These are phyloP conservation scores for Erodium texanum DNA, from an alignment of 441 rosid genomes.

Conservation along the genomic window DNA sequence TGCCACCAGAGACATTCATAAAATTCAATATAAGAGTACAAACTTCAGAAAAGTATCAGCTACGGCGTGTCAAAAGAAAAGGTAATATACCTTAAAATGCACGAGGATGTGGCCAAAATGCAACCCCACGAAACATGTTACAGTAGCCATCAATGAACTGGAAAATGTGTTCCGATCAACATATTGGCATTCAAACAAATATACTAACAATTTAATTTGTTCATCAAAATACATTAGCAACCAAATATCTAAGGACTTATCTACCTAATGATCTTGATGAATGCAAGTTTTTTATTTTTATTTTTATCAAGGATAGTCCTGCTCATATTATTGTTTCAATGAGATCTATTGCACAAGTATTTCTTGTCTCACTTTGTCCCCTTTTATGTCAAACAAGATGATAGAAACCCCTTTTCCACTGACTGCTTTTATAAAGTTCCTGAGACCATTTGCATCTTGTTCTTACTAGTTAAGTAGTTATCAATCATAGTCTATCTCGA, in stretches of 20 bases:
- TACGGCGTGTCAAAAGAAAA: not conserved
- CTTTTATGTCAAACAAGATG: not conserved
- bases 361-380: not conserved
- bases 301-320: not conserved
- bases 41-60: constrained; percentile 5
- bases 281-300: not conserved
- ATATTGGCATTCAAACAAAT: constrained; percentile 5
- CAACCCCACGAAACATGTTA: constrained; percentile 49
- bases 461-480: not conserved
- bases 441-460: not conserved
- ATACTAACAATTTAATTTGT: not conserved
- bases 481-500: not conserved
- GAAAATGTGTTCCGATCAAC: constrained; percentile 17
- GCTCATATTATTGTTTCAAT: not conserved
- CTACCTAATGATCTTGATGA: not conserved
- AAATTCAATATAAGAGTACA: not conserved
- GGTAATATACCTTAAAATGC: constrained; percentile 36
- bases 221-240: not conserved
- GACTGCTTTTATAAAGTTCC: not conserved
- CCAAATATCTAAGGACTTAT: not conserved
- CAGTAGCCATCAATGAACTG: constrained; percentile 54
- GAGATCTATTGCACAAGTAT: not conserved
- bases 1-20: not conserved
- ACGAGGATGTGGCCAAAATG: constrained; percentile 50
- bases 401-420: not conserved